Percentiles rank a stretch among this genome's conserved stretches.
phyloP scores from a whole-genome alignment of 495 filamentous ascomycete species.

The Daldinia loculata region DNA sequence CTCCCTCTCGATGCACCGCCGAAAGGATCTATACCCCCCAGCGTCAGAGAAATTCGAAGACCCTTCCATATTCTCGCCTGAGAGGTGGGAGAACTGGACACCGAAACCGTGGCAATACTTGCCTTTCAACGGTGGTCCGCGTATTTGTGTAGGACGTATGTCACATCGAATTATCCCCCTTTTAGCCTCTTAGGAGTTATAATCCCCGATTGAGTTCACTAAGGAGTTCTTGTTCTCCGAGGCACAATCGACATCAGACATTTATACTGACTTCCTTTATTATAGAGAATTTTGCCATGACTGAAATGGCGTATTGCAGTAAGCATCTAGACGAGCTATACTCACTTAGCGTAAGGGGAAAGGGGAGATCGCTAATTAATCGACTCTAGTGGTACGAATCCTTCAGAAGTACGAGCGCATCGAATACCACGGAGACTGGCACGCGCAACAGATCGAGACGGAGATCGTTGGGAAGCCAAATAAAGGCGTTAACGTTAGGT shows the following conservation, averaged over 20 bases:
- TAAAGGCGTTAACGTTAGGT: slow-evolving; percentile 48
- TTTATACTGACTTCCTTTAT: not conserved
- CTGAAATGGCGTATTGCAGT: slow-evolving; percentile 59
- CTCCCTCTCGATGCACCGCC: slow-evolving; percentile 62
- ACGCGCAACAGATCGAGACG: slow-evolving; percentile 49
- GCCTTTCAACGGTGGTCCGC: slow-evolving; percentile 68
- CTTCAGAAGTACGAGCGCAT: slow-evolving; percentile 68
- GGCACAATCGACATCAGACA: not conserved
- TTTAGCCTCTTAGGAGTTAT: not conserved
- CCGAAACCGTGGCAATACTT: slow-evolving; percentile 69
- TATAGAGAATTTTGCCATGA: slow-evolving; percentile 62
- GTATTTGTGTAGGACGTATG: slow-evolving; percentile 56
- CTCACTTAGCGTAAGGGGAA: not conserved
- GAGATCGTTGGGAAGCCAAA: slow-evolving; percentile 54
- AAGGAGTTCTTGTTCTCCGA: not conserved
- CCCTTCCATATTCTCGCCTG: slow-evolving; percentile 61
- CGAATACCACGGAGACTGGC: slow-evolving; percentile 55
- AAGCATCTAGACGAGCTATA: slow-evolving; percentile 30
- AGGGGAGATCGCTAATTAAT: not conserved
- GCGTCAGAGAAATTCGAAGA: slow-evolving; percentile 52
- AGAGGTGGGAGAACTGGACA: slow-evolving; percentile 63
- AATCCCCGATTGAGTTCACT: not conserved
- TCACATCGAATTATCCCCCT: not conserved
- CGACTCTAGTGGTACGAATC: slow-evolving; percentile 58
- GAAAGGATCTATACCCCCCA: slow-evolving; percentile 59